Evolutionary conservation across 2,329 filamentous ascomycete genomes (phyloP).

Genomic region (Pestalotiopsis sp.): DNA sequence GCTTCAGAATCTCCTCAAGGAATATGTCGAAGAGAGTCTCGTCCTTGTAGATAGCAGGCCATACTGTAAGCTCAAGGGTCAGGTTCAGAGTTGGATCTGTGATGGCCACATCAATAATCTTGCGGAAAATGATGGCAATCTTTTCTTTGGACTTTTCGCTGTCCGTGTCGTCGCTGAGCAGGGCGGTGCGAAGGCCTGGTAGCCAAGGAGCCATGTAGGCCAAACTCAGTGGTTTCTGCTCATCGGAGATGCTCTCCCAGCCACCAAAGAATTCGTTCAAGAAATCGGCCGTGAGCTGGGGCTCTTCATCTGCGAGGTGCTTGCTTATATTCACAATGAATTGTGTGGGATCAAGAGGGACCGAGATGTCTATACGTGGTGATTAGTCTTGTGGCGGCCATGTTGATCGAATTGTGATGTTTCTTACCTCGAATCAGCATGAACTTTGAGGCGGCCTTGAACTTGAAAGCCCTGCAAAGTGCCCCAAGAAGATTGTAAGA

Average conservation of each 20-base stretch:
- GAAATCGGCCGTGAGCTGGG: conserved; percentile 70
- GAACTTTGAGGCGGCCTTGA: conserved; percentile 62
- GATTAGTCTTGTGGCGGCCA: conserved; percentile 16
- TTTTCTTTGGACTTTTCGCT: conserved; percentile 69
- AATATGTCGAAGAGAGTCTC: conserved; percentile 69
- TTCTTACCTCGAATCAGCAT: conserved; percentile 62
- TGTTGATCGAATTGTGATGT: neutral
- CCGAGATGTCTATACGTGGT: conserved; percentile 54
- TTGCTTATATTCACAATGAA: conserved; percentile 70
- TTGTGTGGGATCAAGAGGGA: conserved; percentile 63
- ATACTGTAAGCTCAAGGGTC: conserved; percentile 66
- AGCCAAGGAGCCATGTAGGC: conserved; percentile 75
- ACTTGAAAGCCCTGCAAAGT: conserved; percentile 69
- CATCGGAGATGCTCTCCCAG: conserved; percentile 70
- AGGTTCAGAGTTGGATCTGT: conserved; percentile 61
- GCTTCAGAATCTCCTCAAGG: conserved; percentile 67
- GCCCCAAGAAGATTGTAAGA: conserved; percentile 71
- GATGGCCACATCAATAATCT: conserved; percentile 67
- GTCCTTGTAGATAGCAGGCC: conserved; percentile 66
- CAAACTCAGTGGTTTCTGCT: conserved; percentile 67
- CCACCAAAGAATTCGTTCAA: conserved; percentile 74
- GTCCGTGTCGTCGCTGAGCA: conserved; percentile 62
- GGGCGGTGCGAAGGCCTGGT: conserved; percentile 59
- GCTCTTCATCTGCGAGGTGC: conserved; percentile 63
- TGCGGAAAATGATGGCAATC: conserved; percentile 64